These are phyloP conservation scores for Yamadazyma phyllophila DNA, from an alignment of 805 yeast species.

Conservation along the genomic window DNA sequence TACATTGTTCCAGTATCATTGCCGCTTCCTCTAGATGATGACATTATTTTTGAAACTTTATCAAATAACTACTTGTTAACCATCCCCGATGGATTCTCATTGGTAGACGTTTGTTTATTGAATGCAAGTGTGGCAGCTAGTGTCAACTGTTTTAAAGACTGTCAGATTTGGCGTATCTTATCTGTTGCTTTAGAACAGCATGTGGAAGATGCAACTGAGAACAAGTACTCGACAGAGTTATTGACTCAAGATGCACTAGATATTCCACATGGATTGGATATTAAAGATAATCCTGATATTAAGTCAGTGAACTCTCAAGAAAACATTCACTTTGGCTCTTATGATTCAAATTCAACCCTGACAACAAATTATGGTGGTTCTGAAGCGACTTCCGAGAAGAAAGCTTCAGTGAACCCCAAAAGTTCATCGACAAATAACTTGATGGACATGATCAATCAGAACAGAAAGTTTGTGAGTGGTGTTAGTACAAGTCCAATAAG, in stretches of 20 bases:
- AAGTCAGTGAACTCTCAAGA: constrained; percentile 35
- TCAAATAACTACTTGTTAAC: constrained; percentile 48
- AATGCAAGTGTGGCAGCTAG: constrained; percentile 58
- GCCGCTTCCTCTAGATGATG: constrained; percentile 44
- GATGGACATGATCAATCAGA: constrained; percentile 21
- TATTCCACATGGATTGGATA: background rate
- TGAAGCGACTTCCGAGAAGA: constrained; percentile 13
- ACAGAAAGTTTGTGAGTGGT: constrained; percentile 16
- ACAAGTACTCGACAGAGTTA: background rate
- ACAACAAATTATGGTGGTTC: constrained; percentile 36
- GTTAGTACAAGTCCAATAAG: constrained; percentile 18
- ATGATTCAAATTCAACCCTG: constrained; percentile 41
- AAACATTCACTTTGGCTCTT: constrained; percentile 37
- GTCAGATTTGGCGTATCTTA: constrained; percentile 63
- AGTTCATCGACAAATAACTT: constrained; percentile 20
- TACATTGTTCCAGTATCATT: constrained; percentile 42
- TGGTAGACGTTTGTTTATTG: constrained; percentile 53
- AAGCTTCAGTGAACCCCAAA: constrained; percentile 12
- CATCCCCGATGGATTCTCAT: constrained; percentile 47
- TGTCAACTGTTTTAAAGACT: constrained; percentile 50
- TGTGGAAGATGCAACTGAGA: background rate
- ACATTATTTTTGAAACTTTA: constrained; percentile 44
- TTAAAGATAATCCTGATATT: constrained; percentile 10
- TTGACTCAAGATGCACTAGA: background rate
- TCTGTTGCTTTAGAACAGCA: constrained; percentile 45